Evolutionary conservation across 345 rosid genomes (phyloP).

Genomic region (Balakata baccata): DNA sequence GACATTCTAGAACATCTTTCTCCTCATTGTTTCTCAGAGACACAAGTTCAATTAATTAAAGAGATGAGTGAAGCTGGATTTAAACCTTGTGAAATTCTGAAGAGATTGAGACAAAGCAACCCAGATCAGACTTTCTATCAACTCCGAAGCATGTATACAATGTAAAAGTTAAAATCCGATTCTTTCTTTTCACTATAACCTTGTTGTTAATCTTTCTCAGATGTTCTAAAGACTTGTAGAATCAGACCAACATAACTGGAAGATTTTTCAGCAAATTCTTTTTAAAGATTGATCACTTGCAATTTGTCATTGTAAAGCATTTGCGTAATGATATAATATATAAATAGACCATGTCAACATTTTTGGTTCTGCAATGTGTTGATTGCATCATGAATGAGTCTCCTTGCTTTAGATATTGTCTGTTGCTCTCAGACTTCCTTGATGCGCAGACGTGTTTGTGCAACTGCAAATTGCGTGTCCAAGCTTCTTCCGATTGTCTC

Average conservation of each 20-base stretch:
- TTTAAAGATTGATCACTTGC: background rate
- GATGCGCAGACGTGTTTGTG: no score
- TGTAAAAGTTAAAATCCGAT: slow-evolving; percentile 61
- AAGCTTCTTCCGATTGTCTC: no score
- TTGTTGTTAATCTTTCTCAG: background rate
- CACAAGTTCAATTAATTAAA: slow-evolving; percentile 52
- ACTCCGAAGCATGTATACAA: slow-evolving; percentile 77
- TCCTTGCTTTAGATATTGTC: background rate
- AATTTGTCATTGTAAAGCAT: slow-evolving; percentile 10
- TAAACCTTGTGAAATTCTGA: slow-evolving; percentile 66
- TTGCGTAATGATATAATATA: background rate
- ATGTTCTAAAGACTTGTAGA: background rate
- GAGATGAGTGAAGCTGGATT: slow-evolving; percentile 73
- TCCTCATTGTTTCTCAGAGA: slow-evolving; percentile 58
- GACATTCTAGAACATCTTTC: slow-evolving; percentile 64
- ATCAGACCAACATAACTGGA: background rate
- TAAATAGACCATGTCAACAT: background rate
- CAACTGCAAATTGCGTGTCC: no score
- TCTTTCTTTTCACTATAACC: background rate
- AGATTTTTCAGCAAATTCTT: background rate
- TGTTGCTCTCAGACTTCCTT: background rate
- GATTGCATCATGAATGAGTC: background rate
- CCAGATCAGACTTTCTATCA: slow-evolving; percentile 60
- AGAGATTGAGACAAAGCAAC: slow-evolving; percentile 63
- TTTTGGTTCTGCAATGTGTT: background rate